phyloP scores from a whole-genome alignment of 2,329 filamentous ascomycete genomes.

The Verticillium dahliae region DNA sequence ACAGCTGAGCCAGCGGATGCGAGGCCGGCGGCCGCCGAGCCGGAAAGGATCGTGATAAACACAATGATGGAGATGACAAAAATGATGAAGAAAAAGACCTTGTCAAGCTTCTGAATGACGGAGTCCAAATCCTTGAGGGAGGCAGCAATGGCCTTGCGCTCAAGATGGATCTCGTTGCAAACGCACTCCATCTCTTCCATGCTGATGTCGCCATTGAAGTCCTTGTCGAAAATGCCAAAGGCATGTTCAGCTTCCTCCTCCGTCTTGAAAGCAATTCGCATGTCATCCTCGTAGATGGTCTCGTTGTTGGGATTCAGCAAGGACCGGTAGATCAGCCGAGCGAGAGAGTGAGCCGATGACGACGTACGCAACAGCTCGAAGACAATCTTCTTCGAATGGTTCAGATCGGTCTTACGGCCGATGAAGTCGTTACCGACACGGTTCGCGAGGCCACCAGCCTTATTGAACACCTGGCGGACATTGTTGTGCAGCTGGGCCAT shows the following conservation, averaged over 20 bases:
- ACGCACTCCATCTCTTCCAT: constrained; percentile 92
- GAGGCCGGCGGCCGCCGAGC: constrained; percentile 84
- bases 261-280: constrained; percentile 71
- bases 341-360: constrained; percentile 71
- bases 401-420: constrained; percentile 63
- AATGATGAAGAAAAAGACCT: constrained; percentile 84
- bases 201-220: constrained; percentile 92
- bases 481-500: constrained; percentile 66
- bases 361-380: constrained; percentile 69
- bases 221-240: constrained; percentile 90
- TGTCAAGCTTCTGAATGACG: constrained; percentile 83
- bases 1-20: constrained; percentile 82
- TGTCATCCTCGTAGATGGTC: constrained; percentile 70
- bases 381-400: constrained; percentile 79
- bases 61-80: constrained; percentile 74
- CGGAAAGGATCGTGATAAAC: constrained; percentile 82
- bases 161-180: constrained; percentile 88
- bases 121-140: constrained; percentile 93
- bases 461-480: constrained; percentile 68
- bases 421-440: constrained; percentile 89
- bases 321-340: constrained; percentile 81
- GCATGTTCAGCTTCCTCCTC: constrained; percentile 83
- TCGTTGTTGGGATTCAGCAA: constrained; percentile 71
- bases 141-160: constrained; percentile 91
- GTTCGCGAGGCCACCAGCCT: constrained; percentile 78